Percentiles rank a stretch among this genome's conserved stretches.
Evolutionary conservation across 306 rosid genomes (phyloP).

Genomic region (Carpinus fangiana): DNA sequence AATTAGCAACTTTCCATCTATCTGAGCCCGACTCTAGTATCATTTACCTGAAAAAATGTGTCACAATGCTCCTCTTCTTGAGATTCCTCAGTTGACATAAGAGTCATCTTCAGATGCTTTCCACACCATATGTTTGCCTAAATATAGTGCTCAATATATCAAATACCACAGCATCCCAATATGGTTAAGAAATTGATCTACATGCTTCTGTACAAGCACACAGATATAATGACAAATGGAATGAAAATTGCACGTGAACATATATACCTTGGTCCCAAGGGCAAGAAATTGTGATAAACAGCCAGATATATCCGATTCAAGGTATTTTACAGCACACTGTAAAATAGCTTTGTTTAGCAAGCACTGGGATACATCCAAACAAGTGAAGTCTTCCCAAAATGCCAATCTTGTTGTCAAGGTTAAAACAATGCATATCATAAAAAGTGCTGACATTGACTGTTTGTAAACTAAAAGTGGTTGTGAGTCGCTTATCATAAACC

Average conservation of each 20-base stretch:
- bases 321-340: constrained; percentile 48
- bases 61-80: constrained; percentile 76
- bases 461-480: background rate
- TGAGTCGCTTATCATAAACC: background rate
- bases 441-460: background rate
- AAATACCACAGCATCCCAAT: constrained; percentile 1
- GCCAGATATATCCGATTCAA: constrained; percentile 44
- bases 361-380: constrained; percentile 88
- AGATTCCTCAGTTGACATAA: constrained; percentile 77
- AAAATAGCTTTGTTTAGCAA: constrained; percentile 63
- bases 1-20: background rate
- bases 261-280: constrained; percentile 69
- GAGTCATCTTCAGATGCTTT: constrained; percentile 85
- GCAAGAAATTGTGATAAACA: constrained; percentile 56
- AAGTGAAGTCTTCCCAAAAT: constrained; percentile 89
- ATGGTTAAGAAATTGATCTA: constrained; percentile 13
- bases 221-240: constrained; percentile 4
- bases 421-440: constrained; percentile 27
- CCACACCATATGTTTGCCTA: constrained; percentile 83
- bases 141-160: constrained; percentile 16
- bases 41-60: constrained; percentile 72
- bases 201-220: background rate
- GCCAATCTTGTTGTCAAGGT: constrained; percentile 72
- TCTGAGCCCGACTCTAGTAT: constrained; percentile 15
- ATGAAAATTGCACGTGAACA: constrained; percentile 5